A percentile compares a stretch with the other conserved stretches of the same genome.
phyloP scores from a whole-genome alignment of 116 monocot genomes.

The Zostera marina region DNA sequence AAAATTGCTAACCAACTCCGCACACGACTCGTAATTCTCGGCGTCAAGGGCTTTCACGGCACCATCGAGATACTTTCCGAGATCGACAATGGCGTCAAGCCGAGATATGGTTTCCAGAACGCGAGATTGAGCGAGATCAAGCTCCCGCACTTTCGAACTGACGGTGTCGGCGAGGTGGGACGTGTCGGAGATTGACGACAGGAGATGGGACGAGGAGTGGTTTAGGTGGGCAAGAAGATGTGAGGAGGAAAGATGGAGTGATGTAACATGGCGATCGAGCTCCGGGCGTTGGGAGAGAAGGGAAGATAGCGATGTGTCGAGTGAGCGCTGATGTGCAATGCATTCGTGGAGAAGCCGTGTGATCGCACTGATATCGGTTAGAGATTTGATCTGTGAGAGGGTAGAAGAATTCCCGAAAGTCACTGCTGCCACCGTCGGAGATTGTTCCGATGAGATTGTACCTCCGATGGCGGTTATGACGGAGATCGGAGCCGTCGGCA shows the following conservation, averaged over 20 bases:
- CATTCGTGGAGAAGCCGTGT: slow-evolving; percentile 91
- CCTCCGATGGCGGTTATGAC: slow-evolving; percentile 1
- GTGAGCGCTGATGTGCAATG: slow-evolving; percentile 84
- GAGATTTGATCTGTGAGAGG: slow-evolving; percentile 37
- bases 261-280: slow-evolving; percentile 60
- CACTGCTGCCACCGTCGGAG: slow-evolving; percentile 12
- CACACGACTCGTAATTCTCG: slow-evolving; percentile 62
- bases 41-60: slow-evolving; percentile 32
- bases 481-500: neutral
- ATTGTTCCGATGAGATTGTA: neutral
- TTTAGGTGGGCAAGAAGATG: slow-evolving; percentile 48
- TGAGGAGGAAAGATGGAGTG: slow-evolving; percentile 55
- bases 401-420: slow-evolving; percentile 38
- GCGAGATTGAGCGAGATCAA: slow-evolving; percentile 75
- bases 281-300: slow-evolving; percentile 71
- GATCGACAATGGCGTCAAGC: slow-evolving; percentile 47
- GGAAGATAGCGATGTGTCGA: slow-evolving; percentile 53
- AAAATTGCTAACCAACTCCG: slow-evolving; percentile 38
- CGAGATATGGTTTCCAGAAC: slow-evolving; percentile 42
- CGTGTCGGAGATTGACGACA: slow-evolving; percentile 44
- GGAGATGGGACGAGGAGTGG: slow-evolving; percentile 40
- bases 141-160: slow-evolving; percentile 55
- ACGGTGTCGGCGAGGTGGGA: slow-evolving; percentile 54
- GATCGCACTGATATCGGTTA: slow-evolving; percentile 74
- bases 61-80: slow-evolving; percentile 46